Conservation (phyloP, 768 basidiomycete species). For the Collybiopsis confluens region DNA sequence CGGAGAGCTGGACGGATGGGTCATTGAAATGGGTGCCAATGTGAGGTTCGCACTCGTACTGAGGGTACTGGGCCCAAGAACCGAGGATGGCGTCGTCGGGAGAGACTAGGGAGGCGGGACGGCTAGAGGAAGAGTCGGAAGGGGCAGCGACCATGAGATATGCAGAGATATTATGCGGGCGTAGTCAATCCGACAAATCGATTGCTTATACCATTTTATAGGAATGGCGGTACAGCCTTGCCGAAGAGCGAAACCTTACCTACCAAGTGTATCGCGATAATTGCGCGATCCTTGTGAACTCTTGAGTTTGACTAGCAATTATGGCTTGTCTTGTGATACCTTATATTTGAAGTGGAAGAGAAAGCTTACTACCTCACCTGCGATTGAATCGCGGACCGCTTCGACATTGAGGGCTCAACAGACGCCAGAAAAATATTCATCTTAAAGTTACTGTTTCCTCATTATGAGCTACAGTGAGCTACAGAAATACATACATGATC, state of each 20-base stretch:
- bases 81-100: conserved; percentile 19
- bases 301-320: neutral
- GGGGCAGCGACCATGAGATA: conserved; percentile 1
- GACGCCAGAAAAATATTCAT: neutral
- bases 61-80: conserved; percentile 30
- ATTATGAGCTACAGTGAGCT: neutral
- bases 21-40: conserved; percentile 52
- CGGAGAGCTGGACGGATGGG: conserved; percentile 40
- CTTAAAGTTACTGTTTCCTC: neutral
- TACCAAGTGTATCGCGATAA: conserved; percentile 2
- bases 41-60: conserved; percentile 43
- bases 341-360: no score
- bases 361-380: no score
- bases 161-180: no score
- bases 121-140: conserved; percentile 3
- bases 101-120: neutral
- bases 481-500: neutral
- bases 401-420: no score
- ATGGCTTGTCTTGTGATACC: neutral
- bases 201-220: no score
- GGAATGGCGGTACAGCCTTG: no score
- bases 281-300: neutral
- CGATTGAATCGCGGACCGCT: no score
- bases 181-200: no score
- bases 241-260: no score